Evolutionary conservation across 257 asterid genomes (phyloP), one percentile per base, ranked within the genome.

Genomic region (Fraxinus americana): DNA sequence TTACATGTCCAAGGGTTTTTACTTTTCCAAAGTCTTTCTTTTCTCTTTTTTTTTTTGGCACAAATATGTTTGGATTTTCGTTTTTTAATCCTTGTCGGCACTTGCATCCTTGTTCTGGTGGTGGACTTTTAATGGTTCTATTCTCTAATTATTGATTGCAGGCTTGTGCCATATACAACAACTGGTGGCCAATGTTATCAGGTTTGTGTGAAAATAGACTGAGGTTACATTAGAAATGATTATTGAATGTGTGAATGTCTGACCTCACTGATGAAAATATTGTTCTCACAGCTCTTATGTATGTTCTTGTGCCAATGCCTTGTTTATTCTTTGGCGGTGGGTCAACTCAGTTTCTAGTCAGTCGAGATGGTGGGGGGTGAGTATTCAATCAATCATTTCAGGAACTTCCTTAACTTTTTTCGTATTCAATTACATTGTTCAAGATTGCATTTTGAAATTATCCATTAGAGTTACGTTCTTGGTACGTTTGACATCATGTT

Each of bases 181-280:
- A 96, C 79, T 96, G 99, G 99, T 96, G 99, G 99, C 99, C 99
- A 13, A 83, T 96, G 95, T 77, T 96, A 83, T 93, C 99, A 87
- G 99, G 99, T 95, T 72, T 73, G 83, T 77, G 34, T 25, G 48
- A 76, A 71, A 70, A 38, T 50, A 67, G 38, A n/a, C 30, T 63
- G 65, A 6, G 10, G 65, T 17, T 54, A 11, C 65, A 54, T 48
- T 54, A 6, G 25, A 54, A 17, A 17, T 5, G 65, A 54, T 14
- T 50, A 39, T 78, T 41, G 71, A 67, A 79, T 78, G 19, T 17
- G 70, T 25, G 67, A 38, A 16, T 52, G 57, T 63, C 79, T 82
- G 57, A 76, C 71, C 74, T 57, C 16, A 73, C 27, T 38, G 45
- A 75, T 25, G 10, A 43, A 29, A 73, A 39, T 45, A 32, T 73